Conservation (phyloP, 768 basidiomycete genomes). For the Gloeopeniophorella convolvens region DNA sequence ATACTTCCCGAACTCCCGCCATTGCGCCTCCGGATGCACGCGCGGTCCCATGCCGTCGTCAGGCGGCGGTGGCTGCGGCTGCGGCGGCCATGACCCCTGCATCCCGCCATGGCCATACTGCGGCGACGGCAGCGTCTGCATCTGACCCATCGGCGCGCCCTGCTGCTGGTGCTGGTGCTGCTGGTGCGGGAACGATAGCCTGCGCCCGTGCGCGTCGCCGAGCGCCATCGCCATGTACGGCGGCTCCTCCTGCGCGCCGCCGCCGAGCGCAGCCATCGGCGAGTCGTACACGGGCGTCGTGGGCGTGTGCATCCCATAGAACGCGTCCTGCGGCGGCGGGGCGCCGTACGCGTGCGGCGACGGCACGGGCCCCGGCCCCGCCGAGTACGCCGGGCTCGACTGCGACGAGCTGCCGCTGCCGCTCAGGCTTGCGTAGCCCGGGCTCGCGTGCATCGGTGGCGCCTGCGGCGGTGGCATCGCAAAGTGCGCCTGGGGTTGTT, state of each 20-base stretch:
- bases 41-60: conserved; percentile 1
- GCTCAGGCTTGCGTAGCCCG: conserved; percentile 13
- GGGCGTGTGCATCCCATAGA: conserved; percentile 4
- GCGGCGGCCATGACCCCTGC: conserved; percentile 8
- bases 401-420: conserved; percentile 16
- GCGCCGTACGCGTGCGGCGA: conserved; percentile 14
- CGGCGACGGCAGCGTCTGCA: no score
- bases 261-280: conserved; percentile 6
- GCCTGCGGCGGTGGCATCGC: conserved; percentile 14
- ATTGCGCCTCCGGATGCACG: conserved; percentile 1
- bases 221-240: conserved; percentile 5
- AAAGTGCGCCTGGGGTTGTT: neutral
- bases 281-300: conserved; percentile 14
- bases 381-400: conserved; percentile 17
- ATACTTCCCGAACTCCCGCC: conserved; percentile 12
- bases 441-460: conserved; percentile 12
- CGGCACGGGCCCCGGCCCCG: conserved; percentile 11
- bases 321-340: neutral
- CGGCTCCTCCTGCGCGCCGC: conserved; percentile 9
- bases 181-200: conserved; percentile 6
- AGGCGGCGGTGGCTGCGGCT: conserved; percentile 1
- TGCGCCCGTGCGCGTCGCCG: neutral
- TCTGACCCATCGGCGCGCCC: no score
- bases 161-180: no score
- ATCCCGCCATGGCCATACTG: no score